Evolutionary conservation across 148 eudicot genomes (phyloP), one percentile per base, ranked within the genome.

Genomic region (Silene conica): DNA sequence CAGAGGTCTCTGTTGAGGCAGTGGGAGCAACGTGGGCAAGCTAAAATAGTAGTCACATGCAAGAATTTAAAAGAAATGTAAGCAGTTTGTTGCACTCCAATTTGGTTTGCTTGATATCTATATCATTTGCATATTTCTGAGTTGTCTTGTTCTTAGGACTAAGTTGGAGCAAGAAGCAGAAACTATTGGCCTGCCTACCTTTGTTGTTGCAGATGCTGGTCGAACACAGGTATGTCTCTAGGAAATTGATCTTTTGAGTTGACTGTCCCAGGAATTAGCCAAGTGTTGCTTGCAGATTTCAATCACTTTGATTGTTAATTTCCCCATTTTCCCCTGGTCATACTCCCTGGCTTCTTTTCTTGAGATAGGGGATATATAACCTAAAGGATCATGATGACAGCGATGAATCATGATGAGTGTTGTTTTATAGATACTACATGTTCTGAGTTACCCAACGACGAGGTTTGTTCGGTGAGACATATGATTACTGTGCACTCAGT

Each of bases 1-100:
- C 85, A 90, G 63, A 84, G 95, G 73, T 78, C 85, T 67, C 86
- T 91, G 67, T 74, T 94, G 85, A 84, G 91, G 78, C 92, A 87
- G 74, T 94, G 98, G 98, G 98, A 94, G 85, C 83, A 76, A 68
- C 85, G 89, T 76, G 98, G 98, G 83, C 98, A 94, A 78, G 84
- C 98, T 71, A 94, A 94, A 78, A 94, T 94, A 75, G 98, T 94
- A 19, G 93, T 91, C 83, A 88, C 93, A 3, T 94, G 98, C 90
- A 91, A 91, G 87, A 94, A 88, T 85, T 95, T 88, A 76, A 89
- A 91, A 69, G 98, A 94, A 89, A 87, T 94, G 98, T 94, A 87
- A 91, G 92, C 28, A 74, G 71, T 76, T 73, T 18, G 72, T 52
- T 31, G 21, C 67, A 73, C 73, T n/a, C 7, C 63, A 20, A 38